Base-by-base conservation (phyloP, 768 basidiomycete genomes). In the Lanmaoa rubissima region DNA sequence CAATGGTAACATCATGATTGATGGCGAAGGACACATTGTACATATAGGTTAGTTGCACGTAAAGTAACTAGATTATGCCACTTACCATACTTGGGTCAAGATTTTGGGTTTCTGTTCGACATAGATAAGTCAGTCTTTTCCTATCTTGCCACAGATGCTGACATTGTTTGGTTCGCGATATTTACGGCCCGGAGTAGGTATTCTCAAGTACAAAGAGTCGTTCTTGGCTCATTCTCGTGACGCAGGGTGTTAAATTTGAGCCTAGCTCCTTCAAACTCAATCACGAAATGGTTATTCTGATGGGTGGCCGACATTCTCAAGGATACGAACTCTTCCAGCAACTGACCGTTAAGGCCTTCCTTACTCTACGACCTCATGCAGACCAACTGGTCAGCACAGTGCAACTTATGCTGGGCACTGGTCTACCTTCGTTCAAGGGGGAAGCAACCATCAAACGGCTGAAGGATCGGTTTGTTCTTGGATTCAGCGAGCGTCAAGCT, bases 1-100 rank as follows among this genome's bases (percentile, higher is more conserved):
- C 72, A 99, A 99, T 67, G 97, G 97, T 31, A 99, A 99, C 70
- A 98, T 99, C 69, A 98, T 99, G 96, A 95, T 99, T 57, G 97
- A 98, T 69, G 94, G 90, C 3, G 92, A 95, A 57, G 97, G 97
- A 0, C 95, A 98, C 69, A 96, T 99, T 56, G 83, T 98, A 5
- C 97, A 99, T 70, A 84, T 99, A 63, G 96, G 94, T 94, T 56
- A 42, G 87, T 69, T 17, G 52, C 40, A 31, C 45, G 31, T 48
- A n/a, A 28, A 26, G 19, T 52, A 36, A 31, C 26, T 28, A 28
- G 9, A 16, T 44, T 26, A 31, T 19, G 24, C 14, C 21, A 31
- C 60, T 69, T 42, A 69, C 48, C 14, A 34, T 24, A 24, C 42
- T 48, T 45, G 31, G 46, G 26, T 48, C n/a, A 61, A 94, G 92